These are phyloP conservation scores for Colletotrichum tamarilloi DNA, from an alignment of 2,329 filamentous ascomycete genomes.

Conservation along the genomic window DNA sequence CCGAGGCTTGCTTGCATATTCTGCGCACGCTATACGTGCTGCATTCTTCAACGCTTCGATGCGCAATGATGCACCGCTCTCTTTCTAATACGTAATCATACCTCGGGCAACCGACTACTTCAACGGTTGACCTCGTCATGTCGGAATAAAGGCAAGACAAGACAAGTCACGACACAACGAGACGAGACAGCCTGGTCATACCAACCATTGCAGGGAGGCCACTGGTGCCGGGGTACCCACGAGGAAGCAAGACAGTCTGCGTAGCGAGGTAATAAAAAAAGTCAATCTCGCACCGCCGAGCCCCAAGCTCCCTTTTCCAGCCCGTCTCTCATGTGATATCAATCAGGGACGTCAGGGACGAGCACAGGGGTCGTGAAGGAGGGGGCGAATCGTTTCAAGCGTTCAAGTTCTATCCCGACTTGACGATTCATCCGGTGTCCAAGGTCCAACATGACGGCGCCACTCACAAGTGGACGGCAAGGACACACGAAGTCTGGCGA, in stretches of 20 bases:
- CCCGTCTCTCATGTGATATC: slow-evolving; percentile 22
- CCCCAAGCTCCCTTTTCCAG: slow-evolving; percentile 26
- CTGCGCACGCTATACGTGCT: slow-evolving; percentile 21
- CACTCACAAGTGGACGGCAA: slow-evolving; percentile 3
- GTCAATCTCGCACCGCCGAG: slow-evolving; percentile 24
- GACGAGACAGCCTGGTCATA: slow-evolving; percentile 5
- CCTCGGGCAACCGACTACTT: neutral
- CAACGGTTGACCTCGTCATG: slow-evolving; percentile 7
- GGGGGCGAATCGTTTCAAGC: slow-evolving; percentile 28
- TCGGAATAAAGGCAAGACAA: slow-evolving; percentile 16
- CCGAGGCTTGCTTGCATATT: slow-evolving; percentile 30
- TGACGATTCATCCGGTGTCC: slow-evolving; percentile 22
- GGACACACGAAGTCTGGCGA: neutral
- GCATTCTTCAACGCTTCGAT: slow-evolving; percentile 32
- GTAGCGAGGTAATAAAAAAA: slow-evolving; percentile 9
- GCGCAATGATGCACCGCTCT: slow-evolving; percentile 11
- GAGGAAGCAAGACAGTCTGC: neutral
- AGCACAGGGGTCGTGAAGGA: slow-evolving; percentile 14
- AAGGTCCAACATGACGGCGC: slow-evolving; percentile 5
- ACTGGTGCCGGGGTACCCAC: neutral
- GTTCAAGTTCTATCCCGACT: slow-evolving; percentile 13
- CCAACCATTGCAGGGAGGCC: neutral
- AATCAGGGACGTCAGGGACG: slow-evolving; percentile 22
- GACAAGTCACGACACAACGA: slow-evolving; percentile 6
- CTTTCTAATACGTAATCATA: slow-evolving; percentile 11